Percentiles rank a stretch among this genome's conserved stretches.
These are phyloP conservation scores for Amaranthus hypochondriacus DNA, from an alignment of 148 eudicot genomes.

Conservation along the genomic window DNA sequence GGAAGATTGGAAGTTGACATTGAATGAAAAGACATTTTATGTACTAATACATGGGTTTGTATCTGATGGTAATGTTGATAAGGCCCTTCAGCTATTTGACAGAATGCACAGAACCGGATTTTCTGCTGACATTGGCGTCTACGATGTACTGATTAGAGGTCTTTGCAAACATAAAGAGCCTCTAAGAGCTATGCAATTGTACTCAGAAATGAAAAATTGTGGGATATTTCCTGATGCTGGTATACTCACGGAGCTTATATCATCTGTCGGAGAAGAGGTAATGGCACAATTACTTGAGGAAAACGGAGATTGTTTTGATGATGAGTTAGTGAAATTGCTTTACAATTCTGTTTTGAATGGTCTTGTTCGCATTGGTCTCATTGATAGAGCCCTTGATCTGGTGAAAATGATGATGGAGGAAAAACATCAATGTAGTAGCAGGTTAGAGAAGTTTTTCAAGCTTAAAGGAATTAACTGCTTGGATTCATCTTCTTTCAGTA, in stretches of 20 bases:
- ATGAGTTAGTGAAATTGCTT: constrained; percentile 27
- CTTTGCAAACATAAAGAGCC: constrained; percentile 50
- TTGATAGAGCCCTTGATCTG: constrained; percentile 48
- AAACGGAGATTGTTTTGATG: constrained; percentile 24
- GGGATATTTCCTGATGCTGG: constrained; percentile 59
- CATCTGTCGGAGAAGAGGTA: constrained; percentile 42
- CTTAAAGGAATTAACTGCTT: constrained; percentile 28
- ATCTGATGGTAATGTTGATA: constrained; percentile 48
- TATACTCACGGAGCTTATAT: constrained; percentile 45
- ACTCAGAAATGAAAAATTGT: constrained; percentile 39
- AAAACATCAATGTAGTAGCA: constrained; percentile 17
- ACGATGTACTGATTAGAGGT: constrained; percentile 60
- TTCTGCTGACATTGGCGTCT: constrained; percentile 48
- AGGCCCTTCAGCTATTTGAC: constrained; percentile 52
- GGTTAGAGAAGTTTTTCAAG: constrained; percentile 34
- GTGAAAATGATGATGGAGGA: constrained; percentile 39
- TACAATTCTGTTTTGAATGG: constrained; percentile 49
- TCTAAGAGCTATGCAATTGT: constrained; percentile 47
- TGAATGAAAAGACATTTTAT: constrained; percentile 63
- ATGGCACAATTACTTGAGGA: constrained; percentile 47
- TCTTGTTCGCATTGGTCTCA: constrained; percentile 41
- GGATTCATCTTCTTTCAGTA: constrained; percentile 45
- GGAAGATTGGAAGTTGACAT: constrained; percentile 40
- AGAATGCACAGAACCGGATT: constrained; percentile 57
- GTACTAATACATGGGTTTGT: constrained; percentile 80